phyloP scores from a whole-genome alignment of 1,284 basidiomycete genomes.

The Sphagnurus paluster region DNA sequence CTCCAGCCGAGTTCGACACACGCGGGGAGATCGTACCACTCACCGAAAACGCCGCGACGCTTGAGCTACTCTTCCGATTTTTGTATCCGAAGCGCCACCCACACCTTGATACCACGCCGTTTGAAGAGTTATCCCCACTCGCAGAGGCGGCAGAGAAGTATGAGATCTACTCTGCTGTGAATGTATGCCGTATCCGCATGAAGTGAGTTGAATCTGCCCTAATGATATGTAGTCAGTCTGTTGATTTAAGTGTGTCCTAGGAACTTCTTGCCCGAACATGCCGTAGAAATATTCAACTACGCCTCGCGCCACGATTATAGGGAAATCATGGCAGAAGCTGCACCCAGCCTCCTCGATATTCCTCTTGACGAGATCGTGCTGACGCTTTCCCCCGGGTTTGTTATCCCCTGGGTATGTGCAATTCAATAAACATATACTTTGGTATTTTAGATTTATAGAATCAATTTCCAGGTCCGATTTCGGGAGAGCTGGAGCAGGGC shows the following conservation, averaged over 20 bases:
- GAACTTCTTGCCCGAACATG: constrained; percentile 1
- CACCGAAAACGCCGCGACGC: constrained; percentile 7
- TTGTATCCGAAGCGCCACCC: constrained; percentile 10
- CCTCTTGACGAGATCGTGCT: constrained; percentile 4
- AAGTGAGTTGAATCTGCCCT: constrained; percentile 5
- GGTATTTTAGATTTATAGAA: no score
- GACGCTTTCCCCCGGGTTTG: background rate
- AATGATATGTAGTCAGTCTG: background rate
- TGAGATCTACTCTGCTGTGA: constrained; percentile 11
- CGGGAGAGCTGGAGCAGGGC: constrained; percentile 2
- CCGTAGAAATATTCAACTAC: constrained; percentile 11
- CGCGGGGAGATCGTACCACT: background rate
- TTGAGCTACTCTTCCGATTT: constrained; percentile 13
- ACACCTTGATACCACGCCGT: background rate
- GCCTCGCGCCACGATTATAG: constrained; percentile 12
- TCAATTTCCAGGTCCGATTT: background rate
- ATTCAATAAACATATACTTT: no score
- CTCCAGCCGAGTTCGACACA: constrained; percentile 4
- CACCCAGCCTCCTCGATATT: constrained; percentile 7
- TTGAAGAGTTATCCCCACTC: constrained; percentile 1
- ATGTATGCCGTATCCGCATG: constrained; percentile 12
- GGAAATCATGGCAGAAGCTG: constrained; percentile 1
- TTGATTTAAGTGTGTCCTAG: background rate
- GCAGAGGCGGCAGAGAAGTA: constrained; percentile 18
- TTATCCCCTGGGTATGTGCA: constrained; percentile 10